Evolutionary conservation across 306 rosid species (phyloP).

Genomic region (Pterocarpus santalinus): DNA sequence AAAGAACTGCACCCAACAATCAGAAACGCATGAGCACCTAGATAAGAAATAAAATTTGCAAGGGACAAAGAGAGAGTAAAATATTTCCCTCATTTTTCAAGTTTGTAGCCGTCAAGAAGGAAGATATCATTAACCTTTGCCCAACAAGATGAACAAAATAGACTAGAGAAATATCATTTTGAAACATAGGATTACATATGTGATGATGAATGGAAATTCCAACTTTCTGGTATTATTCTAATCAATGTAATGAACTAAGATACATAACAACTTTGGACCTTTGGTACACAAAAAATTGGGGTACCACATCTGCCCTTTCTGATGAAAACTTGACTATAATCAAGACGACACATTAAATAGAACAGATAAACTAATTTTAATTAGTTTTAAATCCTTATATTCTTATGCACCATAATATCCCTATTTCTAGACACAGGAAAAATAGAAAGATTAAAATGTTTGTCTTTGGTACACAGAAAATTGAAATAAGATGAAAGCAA

Average conservation of each 20-base stretch:
- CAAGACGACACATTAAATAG: neutral
- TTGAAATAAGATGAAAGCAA: neutral
- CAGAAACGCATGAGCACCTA: slow-evolving; percentile 15
- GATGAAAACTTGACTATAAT: neutral
- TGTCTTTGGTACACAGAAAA: neutral
- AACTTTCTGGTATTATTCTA: neutral
- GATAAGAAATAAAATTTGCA: neutral
- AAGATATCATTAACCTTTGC: neutral
- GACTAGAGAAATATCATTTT: neutral
- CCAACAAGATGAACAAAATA: neutral
- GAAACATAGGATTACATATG: slow-evolving; percentile 6
- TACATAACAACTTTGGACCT: neutral
- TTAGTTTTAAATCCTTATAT: neutral
- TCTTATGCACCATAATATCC: neutral
- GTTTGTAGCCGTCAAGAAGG: neutral
- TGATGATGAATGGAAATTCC: slow-evolving; percentile 1
- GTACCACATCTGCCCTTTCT: no score
- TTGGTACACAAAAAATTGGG: no score
- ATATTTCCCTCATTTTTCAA: neutral
- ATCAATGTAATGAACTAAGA: neutral
- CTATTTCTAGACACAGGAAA: neutral
- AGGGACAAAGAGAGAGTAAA: neutral
- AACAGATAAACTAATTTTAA: neutral
- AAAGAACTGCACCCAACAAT: slow-evolving; percentile 68
- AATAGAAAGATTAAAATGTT: neutral